Evolutionary conservation across 2,329 filamentous ascomycete genomes (phyloP), one percentile per base, ranked within the genome.

Genomic region (Ophiostoma montium): DNA sequence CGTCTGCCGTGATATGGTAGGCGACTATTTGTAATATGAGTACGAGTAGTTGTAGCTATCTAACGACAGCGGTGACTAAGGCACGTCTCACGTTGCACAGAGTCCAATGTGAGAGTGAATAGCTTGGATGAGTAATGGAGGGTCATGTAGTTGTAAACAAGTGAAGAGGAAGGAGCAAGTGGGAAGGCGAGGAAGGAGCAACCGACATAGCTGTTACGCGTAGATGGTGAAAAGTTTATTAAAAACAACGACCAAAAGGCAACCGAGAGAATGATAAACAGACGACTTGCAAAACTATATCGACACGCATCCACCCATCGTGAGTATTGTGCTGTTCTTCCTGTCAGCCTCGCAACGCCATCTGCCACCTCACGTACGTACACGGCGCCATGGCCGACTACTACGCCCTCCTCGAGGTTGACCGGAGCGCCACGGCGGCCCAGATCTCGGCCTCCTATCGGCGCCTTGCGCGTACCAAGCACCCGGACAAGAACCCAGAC

Each of bases 401-500:
- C 45, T 60, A 61, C 43, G 53, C 44, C 2, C 19, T 60, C 6
- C 55, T 61, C 15, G 54, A 53, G 6, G 39, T 61, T 3, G 9
- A 35, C 2, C 36, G 27, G 12, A 50, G 45, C 2, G 58, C 56
- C 2, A 48, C 51, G 13, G 35, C 35, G 3, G 48, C 49, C 7
- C 27, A 45, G 5, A 53, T 61, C 10, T 43, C 45, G 19, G 47
- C 54, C 1, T 57, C 52, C 39, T 61, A 58, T 49, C 52, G 51
- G 9, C 54, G 53, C 4, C 53, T 61, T 2, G 59, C 56, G 0
- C 55, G 47, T 39, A 38, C 55, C 33, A 54, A 46, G 33, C 58
- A 60, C 23, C 58, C 59, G 0, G 58, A 59, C 52, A 58, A 60
- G 46, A 57, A 57, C 32, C 51, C 31, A 0, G 35, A 39, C 9